Evolutionary conservation across 352 stramenopile species (phyloP).

Genomic region (Phytophthora europaea): DNA sequence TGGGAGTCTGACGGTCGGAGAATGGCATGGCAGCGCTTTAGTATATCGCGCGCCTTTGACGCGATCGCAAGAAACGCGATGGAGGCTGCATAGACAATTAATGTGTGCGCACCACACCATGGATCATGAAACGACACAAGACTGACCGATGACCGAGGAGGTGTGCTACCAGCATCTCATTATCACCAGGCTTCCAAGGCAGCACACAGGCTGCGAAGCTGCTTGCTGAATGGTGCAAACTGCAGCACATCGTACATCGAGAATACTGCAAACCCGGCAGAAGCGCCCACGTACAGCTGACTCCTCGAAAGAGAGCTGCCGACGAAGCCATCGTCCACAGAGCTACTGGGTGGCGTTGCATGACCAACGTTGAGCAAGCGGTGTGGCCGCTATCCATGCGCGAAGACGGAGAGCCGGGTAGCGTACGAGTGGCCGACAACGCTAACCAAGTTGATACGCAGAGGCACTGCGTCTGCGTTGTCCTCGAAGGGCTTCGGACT

Average conservation of each 20-base stretch:
- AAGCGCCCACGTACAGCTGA: background rate
- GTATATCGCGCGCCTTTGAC: slow-evolving; percentile 4
- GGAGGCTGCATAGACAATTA: background rate
- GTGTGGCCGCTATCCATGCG: too few relatives aligned
- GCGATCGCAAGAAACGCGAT: slow-evolving; percentile 1
- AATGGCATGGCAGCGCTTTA: background rate
- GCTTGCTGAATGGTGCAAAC: too few relatives aligned
- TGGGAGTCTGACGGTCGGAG: background rate
- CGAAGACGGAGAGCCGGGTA: too few relatives aligned
- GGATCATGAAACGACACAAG: slow-evolving; percentile 1
- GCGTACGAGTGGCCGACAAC: too few relatives aligned
- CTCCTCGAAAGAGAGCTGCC: background rate
- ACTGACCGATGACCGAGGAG: background rate
- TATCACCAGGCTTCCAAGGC: too few relatives aligned
- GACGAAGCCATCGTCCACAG: background rate
- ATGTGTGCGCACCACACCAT: background rate
- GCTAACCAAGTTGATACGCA: too few relatives aligned
- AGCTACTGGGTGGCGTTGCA: too few relatives aligned
- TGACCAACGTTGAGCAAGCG: too few relatives aligned
- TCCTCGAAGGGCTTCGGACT: too few relatives aligned
- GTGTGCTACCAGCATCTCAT: too few relatives aligned
- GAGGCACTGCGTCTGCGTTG: too few relatives aligned
- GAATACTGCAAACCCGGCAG: background rate
- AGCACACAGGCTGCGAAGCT: too few relatives aligned
- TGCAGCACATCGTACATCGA: background rate